A percentile compares a stretch with the other conserved stretches of the same genome.
These are phyloP conservation scores for Ophiostoma ips DNA, from an alignment of 2,329 filamentous ascomycete genomes.

Conservation along the genomic window DNA sequence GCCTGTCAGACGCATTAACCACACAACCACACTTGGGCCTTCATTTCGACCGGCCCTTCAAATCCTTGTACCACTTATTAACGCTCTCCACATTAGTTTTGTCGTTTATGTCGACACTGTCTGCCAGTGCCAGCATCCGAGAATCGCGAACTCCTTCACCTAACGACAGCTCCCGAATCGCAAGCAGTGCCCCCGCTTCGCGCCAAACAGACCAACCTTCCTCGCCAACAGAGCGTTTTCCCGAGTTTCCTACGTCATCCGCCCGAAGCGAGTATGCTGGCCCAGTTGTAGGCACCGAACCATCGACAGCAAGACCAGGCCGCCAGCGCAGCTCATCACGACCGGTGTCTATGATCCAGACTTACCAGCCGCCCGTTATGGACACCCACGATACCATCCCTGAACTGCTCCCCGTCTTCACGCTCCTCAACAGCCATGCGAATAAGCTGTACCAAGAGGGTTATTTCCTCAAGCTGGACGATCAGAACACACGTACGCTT, in stretches of 20 bases:
- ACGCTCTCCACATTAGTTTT: slow-evolving; percentile 42
- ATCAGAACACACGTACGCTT: slow-evolving; percentile 78
- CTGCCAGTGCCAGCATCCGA: slow-evolving; percentile 29
- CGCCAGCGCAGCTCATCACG: slow-evolving; percentile 40
- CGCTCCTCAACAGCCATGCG: slow-evolving; percentile 81
- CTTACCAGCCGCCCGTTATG: slow-evolving; percentile 75
- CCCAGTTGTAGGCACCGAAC: slow-evolving; percentile 20
- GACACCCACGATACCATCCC: slow-evolving; percentile 78
- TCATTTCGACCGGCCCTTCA: background rate
- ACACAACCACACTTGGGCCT: background rate
- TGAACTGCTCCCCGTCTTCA: slow-evolving; percentile 89
- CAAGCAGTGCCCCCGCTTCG: background rate
- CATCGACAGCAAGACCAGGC: slow-evolving; percentile 22
- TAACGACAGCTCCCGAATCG: background rate
- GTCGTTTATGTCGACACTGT: slow-evolving; percentile 79
- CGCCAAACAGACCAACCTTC: background rate
- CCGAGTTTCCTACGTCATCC: slow-evolving; percentile 16
- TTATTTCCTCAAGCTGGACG: slow-evolving; percentile 92
- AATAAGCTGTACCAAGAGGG: slow-evolving; percentile 98
- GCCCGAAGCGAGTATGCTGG: slow-evolving; percentile 27
- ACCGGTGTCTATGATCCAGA: slow-evolving; percentile 74
- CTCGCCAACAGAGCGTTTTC: slow-evolving; percentile 10
- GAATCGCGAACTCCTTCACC: slow-evolving; percentile 21
- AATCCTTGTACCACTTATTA: background rate
- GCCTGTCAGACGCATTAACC: background rate